Percentiles rank a stretch among this genome's conserved stretches.
phyloP scores from a whole-genome alignment of 768 basidiomycete genomes.

The Trametes sanguinea region DNA sequence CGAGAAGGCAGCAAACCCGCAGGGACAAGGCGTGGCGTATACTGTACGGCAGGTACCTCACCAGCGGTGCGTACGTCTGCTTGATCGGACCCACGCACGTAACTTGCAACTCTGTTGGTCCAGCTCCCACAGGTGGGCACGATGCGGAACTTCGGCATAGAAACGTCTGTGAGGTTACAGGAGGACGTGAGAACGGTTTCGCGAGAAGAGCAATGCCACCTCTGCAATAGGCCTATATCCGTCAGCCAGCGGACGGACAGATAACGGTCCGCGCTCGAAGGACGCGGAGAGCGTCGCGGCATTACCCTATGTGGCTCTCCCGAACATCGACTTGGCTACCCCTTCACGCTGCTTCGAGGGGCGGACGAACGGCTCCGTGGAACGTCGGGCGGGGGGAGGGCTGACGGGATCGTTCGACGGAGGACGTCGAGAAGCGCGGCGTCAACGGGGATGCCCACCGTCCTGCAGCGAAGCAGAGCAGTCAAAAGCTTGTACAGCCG shows the following conservation, averaged over 20 bases:
- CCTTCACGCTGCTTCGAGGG: background rate
- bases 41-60: background rate
- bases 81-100: conserved; percentile 10
- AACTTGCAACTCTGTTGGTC: conserved; percentile 12
- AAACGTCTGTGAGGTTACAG: background rate
- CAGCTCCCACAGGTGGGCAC: conserved; percentile 3
- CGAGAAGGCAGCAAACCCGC: background rate
- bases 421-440: conserved; percentile 12
- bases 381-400: background rate
- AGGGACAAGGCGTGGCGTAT: background rate
- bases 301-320: background rate
- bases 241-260: background rate
- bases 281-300: background rate
- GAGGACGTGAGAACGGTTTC: background rate
- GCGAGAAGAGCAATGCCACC: background rate
- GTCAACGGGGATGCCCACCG: background rate
- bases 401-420: conserved; percentile 16
- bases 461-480: conserved; percentile 4
- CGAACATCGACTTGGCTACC: background rate
- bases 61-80: background rate
- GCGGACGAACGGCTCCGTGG: background rate
- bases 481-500: conserved; percentile 5
- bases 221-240: background rate
- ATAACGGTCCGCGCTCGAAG: background rate
- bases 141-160: background rate